Percentiles rank a stretch among this genome's conserved stretches.
phyloP scores from a whole-genome alignment of 2,329 filamentous ascomycete genomes.

The Xylariaceae sp. region DNA sequence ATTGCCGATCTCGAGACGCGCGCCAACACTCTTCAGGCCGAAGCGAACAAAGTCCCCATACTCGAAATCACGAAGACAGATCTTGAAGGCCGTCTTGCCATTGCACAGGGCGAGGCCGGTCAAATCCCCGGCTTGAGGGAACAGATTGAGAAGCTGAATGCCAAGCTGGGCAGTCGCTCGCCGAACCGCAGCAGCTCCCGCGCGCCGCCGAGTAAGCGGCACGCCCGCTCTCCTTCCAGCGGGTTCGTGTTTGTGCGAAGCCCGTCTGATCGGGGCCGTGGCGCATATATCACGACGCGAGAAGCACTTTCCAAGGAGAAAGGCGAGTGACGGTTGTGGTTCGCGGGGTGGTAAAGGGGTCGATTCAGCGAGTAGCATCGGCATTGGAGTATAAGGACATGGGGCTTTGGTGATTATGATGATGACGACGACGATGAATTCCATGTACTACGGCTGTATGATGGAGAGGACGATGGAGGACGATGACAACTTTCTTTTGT shows the following conservation, averaged over 20 bases:
- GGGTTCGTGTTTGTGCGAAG: constrained; percentile 38
- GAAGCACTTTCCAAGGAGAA: constrained; percentile 34
- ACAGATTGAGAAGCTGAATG: constrained; percentile 33
- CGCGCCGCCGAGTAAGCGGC: constrained; percentile 30
- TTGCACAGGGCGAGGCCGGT: constrained; percentile 27
- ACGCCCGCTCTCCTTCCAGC: constrained; percentile 36
- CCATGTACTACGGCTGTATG: constrained; percentile 18
- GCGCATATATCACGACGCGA: constrained; percentile 38
- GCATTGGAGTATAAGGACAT: no score
- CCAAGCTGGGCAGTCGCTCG: constrained; percentile 25
- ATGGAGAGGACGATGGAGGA: constrained; percentile 10
- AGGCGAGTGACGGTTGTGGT: constrained; percentile 26
- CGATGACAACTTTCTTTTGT: constrained; percentile 19
- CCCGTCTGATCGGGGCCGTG: constrained; percentile 32
- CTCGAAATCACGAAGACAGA: constrained; percentile 26
- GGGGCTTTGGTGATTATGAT: constrained; percentile 14
- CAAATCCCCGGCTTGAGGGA: constrained; percentile 31
- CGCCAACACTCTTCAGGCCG: constrained; percentile 27
- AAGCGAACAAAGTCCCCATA: constrained; percentile 31
- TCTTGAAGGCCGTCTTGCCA: constrained; percentile 21
- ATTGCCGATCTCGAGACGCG: constrained; percentile 34
- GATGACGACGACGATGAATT: constrained; percentile 10
- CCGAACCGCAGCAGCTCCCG: constrained; percentile 38
- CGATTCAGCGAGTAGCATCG: constrained; percentile 17
- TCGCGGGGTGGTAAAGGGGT: no score